Conservation (phyloP, 2,329 filamentous ascomycete species). For the Sclerotinia glacialis region DNA sequence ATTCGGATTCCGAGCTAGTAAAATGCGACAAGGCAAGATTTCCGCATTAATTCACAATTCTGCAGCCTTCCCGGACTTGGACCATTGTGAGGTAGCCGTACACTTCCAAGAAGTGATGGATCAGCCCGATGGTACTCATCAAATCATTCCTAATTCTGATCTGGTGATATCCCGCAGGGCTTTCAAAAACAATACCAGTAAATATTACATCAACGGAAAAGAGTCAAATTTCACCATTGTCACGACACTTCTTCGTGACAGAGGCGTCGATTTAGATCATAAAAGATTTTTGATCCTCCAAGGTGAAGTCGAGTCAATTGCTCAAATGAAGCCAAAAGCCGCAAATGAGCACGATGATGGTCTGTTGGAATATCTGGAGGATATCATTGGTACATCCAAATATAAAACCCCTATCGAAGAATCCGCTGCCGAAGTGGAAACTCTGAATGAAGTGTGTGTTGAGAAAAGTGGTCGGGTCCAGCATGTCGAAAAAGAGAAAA, state of each 20-base stretch:
- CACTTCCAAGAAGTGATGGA: slow-evolving; percentile 96
- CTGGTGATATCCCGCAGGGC: slow-evolving; percentile 86
- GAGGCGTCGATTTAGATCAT: slow-evolving; percentile 93
- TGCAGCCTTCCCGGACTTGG: slow-evolving; percentile 77
- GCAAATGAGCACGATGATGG: slow-evolving; percentile 94
- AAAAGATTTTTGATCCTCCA: slow-evolving; percentile 97
- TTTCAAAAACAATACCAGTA: slow-evolving; percentile 97
- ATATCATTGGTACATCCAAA: slow-evolving; percentile 98
- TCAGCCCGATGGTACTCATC: slow-evolving; percentile 68
- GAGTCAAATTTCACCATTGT: slow-evolving; percentile 91
- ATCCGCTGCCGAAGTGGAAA: slow-evolving; percentile 83
- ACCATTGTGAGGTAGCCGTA: slow-evolving; percentile 92
- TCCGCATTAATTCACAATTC: slow-evolving; percentile 98
- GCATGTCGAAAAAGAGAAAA: slow-evolving; percentile 97
- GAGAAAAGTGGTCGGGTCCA: slow-evolving; percentile 96
- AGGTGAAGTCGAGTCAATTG: slow-evolving; percentile 97
- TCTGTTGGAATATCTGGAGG: slow-evolving; percentile 91
- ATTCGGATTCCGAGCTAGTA: slow-evolving; percentile 98
- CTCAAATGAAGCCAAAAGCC: slow-evolving; percentile 98
- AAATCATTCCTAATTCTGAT: slow-evolving; percentile 78
- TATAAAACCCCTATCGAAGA: slow-evolving; percentile 98
- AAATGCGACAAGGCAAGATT: slow-evolving; percentile 98
- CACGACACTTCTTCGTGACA: slow-evolving; percentile 78
- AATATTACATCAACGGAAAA: slow-evolving; percentile 92
- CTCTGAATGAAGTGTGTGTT: slow-evolving; percentile 87